Percentiles rank a stretch among this genome's conserved stretches.
These are phyloP conservation scores for Neurospora sublineolata DNA, from an alignment of 495 filamentous ascomycete genomes.

Conservation along the genomic window DNA sequence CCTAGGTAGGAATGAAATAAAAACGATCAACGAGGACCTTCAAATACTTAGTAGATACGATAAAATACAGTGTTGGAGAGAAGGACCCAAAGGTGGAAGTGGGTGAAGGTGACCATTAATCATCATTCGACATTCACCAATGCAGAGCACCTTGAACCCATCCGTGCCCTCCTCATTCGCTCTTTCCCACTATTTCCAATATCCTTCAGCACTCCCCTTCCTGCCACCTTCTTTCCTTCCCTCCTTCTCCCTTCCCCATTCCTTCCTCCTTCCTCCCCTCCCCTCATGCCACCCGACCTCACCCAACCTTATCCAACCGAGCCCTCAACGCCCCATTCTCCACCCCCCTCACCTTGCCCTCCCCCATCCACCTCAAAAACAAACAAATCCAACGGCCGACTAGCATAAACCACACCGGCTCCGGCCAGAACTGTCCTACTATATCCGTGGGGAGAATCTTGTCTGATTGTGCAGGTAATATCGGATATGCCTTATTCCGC, in stretches of 20 bases:
- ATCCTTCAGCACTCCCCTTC: background rate
- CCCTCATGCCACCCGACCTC: background rate
- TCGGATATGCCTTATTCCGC: background rate
- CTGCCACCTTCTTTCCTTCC: background rate
- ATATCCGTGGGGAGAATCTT: background rate
- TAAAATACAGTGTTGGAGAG: background rate
- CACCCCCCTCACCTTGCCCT: constrained; percentile 23
- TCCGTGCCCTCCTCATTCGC: background rate
- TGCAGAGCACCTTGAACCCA: background rate
- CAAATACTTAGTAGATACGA: background rate
- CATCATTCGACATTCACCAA: background rate
- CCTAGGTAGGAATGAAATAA: too few species aligned
- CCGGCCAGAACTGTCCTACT: background rate
- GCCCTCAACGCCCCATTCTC: constrained; percentile 30
- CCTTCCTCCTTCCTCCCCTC: background rate
- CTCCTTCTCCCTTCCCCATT: background rate
- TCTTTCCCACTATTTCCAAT: background rate
- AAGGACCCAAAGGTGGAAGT: background rate
- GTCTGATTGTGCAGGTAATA: background rate
- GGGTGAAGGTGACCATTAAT: too few species aligned
- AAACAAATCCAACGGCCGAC: constrained; percentile 29
- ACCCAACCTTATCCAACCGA: constrained; percentile 19
- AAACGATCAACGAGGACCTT: background rate
- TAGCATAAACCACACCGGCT: constrained; percentile 25
- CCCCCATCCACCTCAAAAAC: constrained; percentile 28